Conservation (phyloP, 1,284 basidiomycete species). For the Stygiomarasmius scandens region DNA sequence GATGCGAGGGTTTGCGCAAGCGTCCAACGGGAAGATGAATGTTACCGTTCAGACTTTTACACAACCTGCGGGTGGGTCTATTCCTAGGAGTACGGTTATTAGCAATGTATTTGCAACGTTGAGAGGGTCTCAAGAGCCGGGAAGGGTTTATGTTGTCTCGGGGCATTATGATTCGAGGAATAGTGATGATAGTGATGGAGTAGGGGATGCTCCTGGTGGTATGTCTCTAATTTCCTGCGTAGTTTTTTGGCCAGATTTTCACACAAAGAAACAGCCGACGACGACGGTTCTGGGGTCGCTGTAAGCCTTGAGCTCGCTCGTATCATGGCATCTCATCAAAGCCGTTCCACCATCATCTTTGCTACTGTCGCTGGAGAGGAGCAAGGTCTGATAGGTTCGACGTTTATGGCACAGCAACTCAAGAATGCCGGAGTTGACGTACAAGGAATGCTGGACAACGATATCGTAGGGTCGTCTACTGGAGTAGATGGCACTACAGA, state of each 20-base stretch:
- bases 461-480: slow-evolving; percentile 29
- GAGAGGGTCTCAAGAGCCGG: slow-evolving; percentile 46
- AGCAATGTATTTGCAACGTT: slow-evolving; percentile 56
- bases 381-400: slow-evolving; percentile 51
- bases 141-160: slow-evolving; percentile 54
- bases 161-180: slow-evolving; percentile 53
- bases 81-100: slow-evolving; percentile 46
- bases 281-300: slow-evolving; percentile 55
- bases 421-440: slow-evolving; percentile 46
- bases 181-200: slow-evolving; percentile 12
- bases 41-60: slow-evolving; percentile 50
- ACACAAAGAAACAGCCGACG: too few relatives aligned
- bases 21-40: slow-evolving; percentile 48
- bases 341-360: slow-evolving; percentile 55
- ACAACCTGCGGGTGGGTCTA: slow-evolving; percentile 36
- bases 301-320: slow-evolving; percentile 53
- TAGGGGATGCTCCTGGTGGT: slow-evolving; percentile 47
- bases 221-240: too few relatives aligned
- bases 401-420: slow-evolving; percentile 47
- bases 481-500: slow-evolving; percentile 3
- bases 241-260: too few relatives aligned
- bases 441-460: slow-evolving; percentile 55
- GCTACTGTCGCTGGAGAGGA: slow-evolving; percentile 43
- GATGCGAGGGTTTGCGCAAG: slow-evolving; percentile 43
- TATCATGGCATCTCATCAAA: slow-evolving; percentile 46